These are phyloP conservation scores for Dacryopinax primogenitus DNA, from an alignment of 768 basidiomycete genomes.

Conservation along the genomic window DNA sequence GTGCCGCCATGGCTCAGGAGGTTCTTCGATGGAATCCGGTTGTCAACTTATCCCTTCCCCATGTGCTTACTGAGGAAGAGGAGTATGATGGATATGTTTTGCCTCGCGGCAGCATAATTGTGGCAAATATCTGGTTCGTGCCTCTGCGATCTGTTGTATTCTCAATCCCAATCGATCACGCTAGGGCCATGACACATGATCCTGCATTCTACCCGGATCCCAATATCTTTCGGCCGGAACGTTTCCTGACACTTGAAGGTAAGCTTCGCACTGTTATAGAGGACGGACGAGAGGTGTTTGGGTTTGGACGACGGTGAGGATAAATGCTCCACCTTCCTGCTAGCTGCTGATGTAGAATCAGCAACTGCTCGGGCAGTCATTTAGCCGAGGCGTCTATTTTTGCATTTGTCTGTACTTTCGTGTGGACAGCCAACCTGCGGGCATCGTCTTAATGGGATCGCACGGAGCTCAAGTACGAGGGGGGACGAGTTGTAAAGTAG, in stretches of 20 bases:
- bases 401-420: neutral
- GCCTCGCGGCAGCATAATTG: slow-evolving; percentile 43
- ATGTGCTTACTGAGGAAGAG: slow-evolving; percentile 33
- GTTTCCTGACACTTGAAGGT: slow-evolving; percentile 31
- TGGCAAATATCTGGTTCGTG: slow-evolving; percentile 45
- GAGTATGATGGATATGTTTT: slow-evolving; percentile 43
- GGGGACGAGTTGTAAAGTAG: neutral
- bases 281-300: neutral
- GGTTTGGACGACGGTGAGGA: neutral
- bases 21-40: slow-evolving; percentile 20
- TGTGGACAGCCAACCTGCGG: neutral
- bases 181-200: slow-evolving; percentile 48
- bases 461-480: neutral
- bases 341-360: neutral
- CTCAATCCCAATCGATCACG: slow-evolving; percentile 29
- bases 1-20: slow-evolving; percentile 32
- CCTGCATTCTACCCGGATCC: slow-evolving; percentile 47
- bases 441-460: neutral
- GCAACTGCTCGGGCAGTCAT: neutral
- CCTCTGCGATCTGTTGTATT: neutral
- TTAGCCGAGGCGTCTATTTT: neutral
- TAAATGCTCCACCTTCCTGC: neutral
- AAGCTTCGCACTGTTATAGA: neutral
- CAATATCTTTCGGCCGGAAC: slow-evolving; percentile 43
- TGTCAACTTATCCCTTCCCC: slow-evolving; percentile 31